Evolutionary conservation across 192 early-diverging fungal species (phyloP), one percentile per base, ranked within the genome.

Genomic region (Glomus cerebriforme): DNA sequence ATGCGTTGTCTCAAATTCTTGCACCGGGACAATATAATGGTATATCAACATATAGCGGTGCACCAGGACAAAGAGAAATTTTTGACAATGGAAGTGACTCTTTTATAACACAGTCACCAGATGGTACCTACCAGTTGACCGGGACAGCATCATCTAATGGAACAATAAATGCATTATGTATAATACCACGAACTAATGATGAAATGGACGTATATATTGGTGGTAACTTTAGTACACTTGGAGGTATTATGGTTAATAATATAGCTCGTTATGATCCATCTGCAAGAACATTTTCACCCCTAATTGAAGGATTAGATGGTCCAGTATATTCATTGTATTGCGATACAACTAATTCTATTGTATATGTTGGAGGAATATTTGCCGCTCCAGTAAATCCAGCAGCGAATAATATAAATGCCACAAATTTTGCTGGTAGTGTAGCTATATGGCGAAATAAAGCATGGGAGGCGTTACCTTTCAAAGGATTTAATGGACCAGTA

Each of bases 401-500:
- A 29, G 32, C 0, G 71, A 75, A 54, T 66, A 80, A 43, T 26
- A 35, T 7, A 19, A 64, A 43, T 77, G 76, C 15, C 63, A 59
- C 6, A 0, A 7, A 24, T 17, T 85, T 80, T 58, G 84, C 80
- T 26, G 82, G 84, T 8, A 74, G 78, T 2, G 75, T 83, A 7
- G 84, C 84, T 1, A 47, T 82, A 6, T 85, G 84, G 84, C 47
- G 80, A 7, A 58, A 77, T 32, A 24, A 82, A 22, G 54, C 31
- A 0, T 94, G 93, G 93, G 68, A 59, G 10, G 34, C 85, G 0
- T 47, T 93, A 12, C 90, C 93, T 34, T 93, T 90, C 82, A 88
- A 88, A 24, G 93, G 92, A 2, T 79, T 95, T 39, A 86, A 93
- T 69, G 92, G 92, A 0, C 87, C 90, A 0, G 90, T 95, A 2